Percentiles rank a stretch among this genome's conserved stretches.
These are phyloP conservation scores for Neofusicoccum sp. DNA, from an alignment of 2,329 filamentous ascomycete species.

Conservation along the genomic window DNA sequence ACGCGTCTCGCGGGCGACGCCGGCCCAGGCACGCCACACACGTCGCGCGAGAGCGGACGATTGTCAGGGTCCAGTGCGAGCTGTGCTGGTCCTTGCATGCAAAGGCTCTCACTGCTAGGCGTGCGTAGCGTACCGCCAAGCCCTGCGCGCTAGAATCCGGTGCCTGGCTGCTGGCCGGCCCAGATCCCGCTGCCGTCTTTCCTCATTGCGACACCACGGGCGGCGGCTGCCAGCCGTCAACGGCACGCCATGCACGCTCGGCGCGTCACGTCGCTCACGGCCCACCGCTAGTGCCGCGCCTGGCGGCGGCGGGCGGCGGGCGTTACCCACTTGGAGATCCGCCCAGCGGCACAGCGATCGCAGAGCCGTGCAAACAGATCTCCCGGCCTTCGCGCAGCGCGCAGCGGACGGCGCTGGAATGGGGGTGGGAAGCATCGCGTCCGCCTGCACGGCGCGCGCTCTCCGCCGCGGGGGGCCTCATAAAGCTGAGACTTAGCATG, in stretches of 20 bases:
- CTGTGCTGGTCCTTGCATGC: neutral
- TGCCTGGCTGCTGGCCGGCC: neutral
- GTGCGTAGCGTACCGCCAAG: neutral
- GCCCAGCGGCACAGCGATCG: constrained; percentile 17
- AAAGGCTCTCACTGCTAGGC: neutral
- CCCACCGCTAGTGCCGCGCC: neutral
- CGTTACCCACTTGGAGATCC: constrained; percentile 9
- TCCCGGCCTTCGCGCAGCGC: neutral
- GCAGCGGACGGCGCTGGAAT: neutral
- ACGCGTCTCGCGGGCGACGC: neutral
- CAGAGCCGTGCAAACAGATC: constrained; percentile 13
- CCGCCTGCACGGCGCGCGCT: neutral
- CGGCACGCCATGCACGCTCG: constrained; percentile 9
- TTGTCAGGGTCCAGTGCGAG: constrained; percentile 3
- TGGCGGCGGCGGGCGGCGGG: neutral
- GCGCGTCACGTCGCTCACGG: constrained; percentile 4
- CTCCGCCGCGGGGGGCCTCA: neutral
- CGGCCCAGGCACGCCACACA: neutral
- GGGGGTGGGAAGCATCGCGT: neutral
- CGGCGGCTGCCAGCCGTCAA: neutral
- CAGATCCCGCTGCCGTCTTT: constrained; percentile 3
- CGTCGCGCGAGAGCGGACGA: neutral
- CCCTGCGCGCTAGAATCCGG: neutral
- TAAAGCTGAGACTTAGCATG: constrained; percentile 8
- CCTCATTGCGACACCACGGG: neutral